Conservation (phyloP, 139 green algal genomes). For the Chlorokybus atmophyticus region DNA sequence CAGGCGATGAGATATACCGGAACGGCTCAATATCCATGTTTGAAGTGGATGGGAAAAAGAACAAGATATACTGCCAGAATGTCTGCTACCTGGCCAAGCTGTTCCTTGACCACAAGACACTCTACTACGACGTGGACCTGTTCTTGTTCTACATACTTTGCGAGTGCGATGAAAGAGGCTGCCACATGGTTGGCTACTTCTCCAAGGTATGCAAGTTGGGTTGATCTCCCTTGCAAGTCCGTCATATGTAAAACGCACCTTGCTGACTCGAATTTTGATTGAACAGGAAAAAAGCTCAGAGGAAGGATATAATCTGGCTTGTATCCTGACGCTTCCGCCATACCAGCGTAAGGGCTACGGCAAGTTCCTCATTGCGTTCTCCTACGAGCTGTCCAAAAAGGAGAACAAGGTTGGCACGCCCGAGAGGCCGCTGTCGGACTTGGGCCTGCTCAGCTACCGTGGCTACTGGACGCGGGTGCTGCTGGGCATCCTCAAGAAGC, state of each 20-base stretch:
- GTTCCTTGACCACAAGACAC: constrained; percentile 98
- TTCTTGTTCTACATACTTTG: constrained; percentile 99
- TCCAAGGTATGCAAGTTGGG: no score
- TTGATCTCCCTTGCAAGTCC: no score
- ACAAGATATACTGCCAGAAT: constrained; percentile 91
- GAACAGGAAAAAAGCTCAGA: constrained; percentile 36
- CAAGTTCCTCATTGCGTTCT: constrained; percentile 95
- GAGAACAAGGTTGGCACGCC: constrained; percentile 94
- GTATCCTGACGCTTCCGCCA: constrained; percentile 91
- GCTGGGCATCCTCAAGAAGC: constrained; percentile 63
- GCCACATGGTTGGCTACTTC: constrained; percentile 85
- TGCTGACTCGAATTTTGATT: no score
- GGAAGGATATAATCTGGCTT: constrained; percentile 92
- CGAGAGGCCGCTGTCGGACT: constrained; percentile 89
- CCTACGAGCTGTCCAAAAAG: constrained; percentile 94
- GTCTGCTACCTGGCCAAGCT: constrained; percentile 97
- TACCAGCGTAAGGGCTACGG: constrained; percentile 98
- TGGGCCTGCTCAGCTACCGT: constrained; percentile 85
- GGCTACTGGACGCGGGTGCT: constrained; percentile 91
- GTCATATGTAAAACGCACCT: no score
- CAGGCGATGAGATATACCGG: constrained; percentile 95
- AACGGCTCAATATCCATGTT: constrained; percentile 34
- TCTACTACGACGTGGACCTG: constrained; percentile 98
- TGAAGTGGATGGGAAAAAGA: constrained; percentile 74
- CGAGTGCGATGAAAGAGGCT: constrained; percentile 84